Percentiles rank a stretch among this genome's conserved stretches.
phyloP scores from a whole-genome alignment of 2,329 filamentous ascomycete genomes.

The Stagonosporopsis rhizophila region DNA sequence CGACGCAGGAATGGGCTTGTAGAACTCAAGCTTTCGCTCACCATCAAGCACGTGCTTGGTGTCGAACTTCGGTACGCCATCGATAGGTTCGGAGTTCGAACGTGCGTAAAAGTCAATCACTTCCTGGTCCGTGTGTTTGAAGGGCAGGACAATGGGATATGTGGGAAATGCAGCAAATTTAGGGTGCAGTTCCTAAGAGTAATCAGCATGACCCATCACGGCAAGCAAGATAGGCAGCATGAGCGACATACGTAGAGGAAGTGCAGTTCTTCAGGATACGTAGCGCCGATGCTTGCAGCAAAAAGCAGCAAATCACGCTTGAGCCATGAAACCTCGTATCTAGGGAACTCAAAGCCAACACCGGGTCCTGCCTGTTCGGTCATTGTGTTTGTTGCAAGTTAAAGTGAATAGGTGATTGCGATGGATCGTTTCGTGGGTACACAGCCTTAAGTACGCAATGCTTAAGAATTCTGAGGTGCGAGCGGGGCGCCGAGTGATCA shows the following conservation, averaged over 20 bases:
- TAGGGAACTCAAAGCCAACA: conserved; percentile 80
- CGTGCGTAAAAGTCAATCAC: conserved; percentile 84
- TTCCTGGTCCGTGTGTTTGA: conserved; percentile 78
- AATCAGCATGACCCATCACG: neutral
- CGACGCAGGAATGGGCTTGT: conserved; percentile 75
- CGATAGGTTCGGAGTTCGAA: conserved; percentile 71
- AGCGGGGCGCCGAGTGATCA: conserved; percentile 41
- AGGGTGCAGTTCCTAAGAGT: conserved; percentile 78
- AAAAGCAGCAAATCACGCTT: conserved; percentile 91
- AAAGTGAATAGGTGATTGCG: neutral
- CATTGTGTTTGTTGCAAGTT: conserved; percentile 38
- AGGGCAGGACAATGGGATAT: conserved; percentile 82
- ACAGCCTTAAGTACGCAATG: neutral
- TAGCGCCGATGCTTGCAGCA: conserved; percentile 86
- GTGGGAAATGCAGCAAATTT: conserved; percentile 89
- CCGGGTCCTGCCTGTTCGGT: conserved; percentile 55
- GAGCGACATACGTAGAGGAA: conserved; percentile 77
- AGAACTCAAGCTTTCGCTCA: conserved; percentile 78
- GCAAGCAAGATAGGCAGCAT: neutral
- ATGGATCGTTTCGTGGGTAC: neutral
- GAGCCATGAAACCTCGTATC: conserved; percentile 78
- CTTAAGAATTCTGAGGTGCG: conserved; percentile 22
- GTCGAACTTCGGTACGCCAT: conserved; percentile 79
- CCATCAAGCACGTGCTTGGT: conserved; percentile 78
- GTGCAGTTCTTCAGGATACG: conserved; percentile 80